Conservation (phyloP, 2,329 filamentous ascomycete genomes). For the Colletotrichum sp. region DNA sequence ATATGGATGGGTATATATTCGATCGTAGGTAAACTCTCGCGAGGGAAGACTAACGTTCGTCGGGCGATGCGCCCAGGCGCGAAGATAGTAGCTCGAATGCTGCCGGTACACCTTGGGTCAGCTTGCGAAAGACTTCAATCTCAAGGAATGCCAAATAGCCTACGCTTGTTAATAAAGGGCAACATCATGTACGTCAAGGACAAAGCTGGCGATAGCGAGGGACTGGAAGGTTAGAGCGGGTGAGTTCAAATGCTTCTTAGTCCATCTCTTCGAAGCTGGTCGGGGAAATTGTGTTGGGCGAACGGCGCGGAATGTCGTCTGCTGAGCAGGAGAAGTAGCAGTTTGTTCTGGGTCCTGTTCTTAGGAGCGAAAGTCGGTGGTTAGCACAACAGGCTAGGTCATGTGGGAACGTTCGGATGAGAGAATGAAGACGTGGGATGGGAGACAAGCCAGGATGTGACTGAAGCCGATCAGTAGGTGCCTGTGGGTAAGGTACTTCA, state of each 20-base stretch:
- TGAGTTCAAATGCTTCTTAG: not conserved
- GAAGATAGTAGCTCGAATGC: slow-evolving; percentile 49
- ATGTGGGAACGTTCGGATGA: not conserved
- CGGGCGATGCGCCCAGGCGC: slow-evolving; percentile 46
- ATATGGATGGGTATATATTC: slow-evolving; percentile 23
- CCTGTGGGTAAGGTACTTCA: not conserved
- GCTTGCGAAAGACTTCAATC: not conserved
- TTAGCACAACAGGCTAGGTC: not conserved
- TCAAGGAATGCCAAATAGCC: not conserved
- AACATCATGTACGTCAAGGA: slow-evolving; percentile 26
- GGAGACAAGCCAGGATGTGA: not conserved
- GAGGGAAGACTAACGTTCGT: slow-evolving; percentile 45
- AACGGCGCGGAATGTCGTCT: not conserved
- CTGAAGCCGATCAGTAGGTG: not conserved
- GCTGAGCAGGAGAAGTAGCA: not conserved
- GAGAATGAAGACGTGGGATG: not conserved
- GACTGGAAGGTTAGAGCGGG: not conserved
- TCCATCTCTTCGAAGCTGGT: not conserved
- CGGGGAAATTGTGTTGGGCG: no score
- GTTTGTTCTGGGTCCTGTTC: not conserved
- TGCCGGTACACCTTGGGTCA: slow-evolving; percentile 24
- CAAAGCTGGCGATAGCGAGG: not conserved
- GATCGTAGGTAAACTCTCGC: slow-evolving; percentile 30
- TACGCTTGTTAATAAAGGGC: slow-evolving; percentile 32
- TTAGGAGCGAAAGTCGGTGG: not conserved